phyloP scores from a whole-genome alignment of 2,329 filamentous ascomycete species.

The Fusarium foetens region DNA sequence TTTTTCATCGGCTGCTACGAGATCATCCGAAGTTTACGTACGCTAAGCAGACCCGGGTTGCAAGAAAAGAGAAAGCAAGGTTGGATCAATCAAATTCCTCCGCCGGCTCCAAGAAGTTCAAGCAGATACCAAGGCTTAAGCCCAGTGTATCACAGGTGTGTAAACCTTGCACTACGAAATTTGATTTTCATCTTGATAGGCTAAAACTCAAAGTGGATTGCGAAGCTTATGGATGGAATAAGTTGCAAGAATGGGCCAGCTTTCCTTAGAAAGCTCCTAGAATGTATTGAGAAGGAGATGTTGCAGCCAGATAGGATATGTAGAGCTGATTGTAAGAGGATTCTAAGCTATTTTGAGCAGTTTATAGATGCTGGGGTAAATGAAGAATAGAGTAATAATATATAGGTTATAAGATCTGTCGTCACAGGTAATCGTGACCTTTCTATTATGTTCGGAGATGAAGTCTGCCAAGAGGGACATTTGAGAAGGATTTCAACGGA shows the following conservation, averaged over 20 bases:
- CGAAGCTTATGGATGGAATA: accelerated
- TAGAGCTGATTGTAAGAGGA: neutral
- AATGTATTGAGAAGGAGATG: neutral
- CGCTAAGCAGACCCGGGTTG: accelerated
- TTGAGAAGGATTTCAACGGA: neutral
- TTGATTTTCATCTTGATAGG: neutral
- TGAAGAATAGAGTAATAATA: no score
- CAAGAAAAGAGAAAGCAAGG: neutral
- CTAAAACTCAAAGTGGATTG: neutral
- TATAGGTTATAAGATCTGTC: no score
- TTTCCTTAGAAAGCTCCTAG: accelerated
- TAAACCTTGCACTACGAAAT: accelerated
- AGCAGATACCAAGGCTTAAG: neutral
- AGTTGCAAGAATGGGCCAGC: accelerated
- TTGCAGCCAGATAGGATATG: accelerated
- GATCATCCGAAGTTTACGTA: no score
- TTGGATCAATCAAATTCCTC: neutral
- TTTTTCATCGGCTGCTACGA: no score
- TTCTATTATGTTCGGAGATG: no score
- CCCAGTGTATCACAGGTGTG: neutral
- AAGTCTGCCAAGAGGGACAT: neutral
- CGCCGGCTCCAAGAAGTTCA: no score
- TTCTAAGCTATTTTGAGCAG: neutral
- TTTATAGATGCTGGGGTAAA: accelerated
- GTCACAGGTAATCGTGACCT: no score